Evolutionary conservation across 371 early-diverging fungal genomes (phyloP), one percentile per base, ranked within the genome.

Genomic region (Actinomortierella ambigua): DNA sequence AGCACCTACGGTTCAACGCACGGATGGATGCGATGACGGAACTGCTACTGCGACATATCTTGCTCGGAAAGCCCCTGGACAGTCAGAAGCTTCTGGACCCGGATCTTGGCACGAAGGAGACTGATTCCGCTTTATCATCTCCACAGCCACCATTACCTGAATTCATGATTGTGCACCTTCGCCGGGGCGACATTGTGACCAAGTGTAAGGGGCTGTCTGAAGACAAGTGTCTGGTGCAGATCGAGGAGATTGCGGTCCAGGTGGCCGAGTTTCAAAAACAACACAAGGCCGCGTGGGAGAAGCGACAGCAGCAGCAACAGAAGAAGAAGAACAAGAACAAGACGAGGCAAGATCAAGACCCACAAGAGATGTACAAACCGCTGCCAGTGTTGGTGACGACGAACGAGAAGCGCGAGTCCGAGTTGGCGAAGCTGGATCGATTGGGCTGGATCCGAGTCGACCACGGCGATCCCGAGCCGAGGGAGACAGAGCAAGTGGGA

Each of bases 381-480:
- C 28, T 70, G 1, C 70, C 70, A 5, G 70, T 70, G 14, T 22
- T 70, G 18, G 70, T 70, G 4, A 44, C 70, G 5, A 70, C 70
- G 3, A 70, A 70, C 52, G 70, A 70, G 64, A 64, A 70, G 47
- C 65, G 70, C 8, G 41, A 27, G 1, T 42, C 56, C 27, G 70
- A 70, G 27, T 55, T 70, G 2, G 55, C 40, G 28, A 70, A 70
- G 47, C 48, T 70, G 13, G 61, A 61, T 17, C 64, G 65, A 27
- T 51, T 70, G 7, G 65, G 65, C 3, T 70, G 70, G 70, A 65
- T 61, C 49, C 43, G 64, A 46, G 47, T 70, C 9, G 70, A 70
- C 52, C 70, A 70, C 18, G 65, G 70, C 3, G 70, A 70, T 13
- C 11, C 11, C 4, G 34, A 34, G 11, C 34, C 34, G n/a, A n/a